Percentiles rank a stretch among this genome's conserved stretches.
Conservation (phyloP, 2,329 filamentous ascomycete species). For the Alternaria triticina region DNA sequence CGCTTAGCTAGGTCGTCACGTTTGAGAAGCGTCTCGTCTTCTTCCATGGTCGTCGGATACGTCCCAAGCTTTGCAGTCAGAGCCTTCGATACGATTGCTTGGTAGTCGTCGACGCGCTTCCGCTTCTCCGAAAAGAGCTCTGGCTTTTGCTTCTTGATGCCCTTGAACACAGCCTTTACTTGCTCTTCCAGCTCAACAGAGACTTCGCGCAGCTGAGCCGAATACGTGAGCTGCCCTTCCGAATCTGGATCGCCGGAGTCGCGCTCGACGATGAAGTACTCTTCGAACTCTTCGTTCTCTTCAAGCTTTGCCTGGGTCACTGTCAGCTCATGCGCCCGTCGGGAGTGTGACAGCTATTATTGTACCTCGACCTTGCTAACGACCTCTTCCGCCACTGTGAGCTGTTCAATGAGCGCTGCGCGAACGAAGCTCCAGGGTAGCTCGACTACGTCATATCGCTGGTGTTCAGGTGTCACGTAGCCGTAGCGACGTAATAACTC, state of each 20-base stretch:
- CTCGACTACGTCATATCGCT: constrained; percentile 28
- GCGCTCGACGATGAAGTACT: constrained; percentile 29
- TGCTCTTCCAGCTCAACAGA: constrained; percentile 27
- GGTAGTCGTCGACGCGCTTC: constrained; percentile 17
- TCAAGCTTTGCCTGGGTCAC: neutral
- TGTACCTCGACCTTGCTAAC: constrained; percentile 7
- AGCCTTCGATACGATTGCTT: constrained; percentile 8
- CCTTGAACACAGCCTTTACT: constrained; percentile 20
- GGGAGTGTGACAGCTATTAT: fast-evolving
- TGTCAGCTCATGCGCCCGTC: neutral
- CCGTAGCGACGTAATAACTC: constrained; percentile 32
- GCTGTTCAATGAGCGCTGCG: constrained; percentile 7
- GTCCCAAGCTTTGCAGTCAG: constrained; percentile 18
- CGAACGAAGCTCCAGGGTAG: constrained; percentile 21
- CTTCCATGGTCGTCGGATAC: constrained; percentile 19
- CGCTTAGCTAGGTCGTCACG: constrained; percentile 12
- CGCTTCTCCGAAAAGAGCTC: constrained; percentile 10
- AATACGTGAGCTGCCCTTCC: constrained; percentile 20
- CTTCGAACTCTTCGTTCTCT: constrained; percentile 20
- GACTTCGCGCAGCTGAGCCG: constrained; percentile 16
- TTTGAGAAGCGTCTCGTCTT: constrained; percentile 21
- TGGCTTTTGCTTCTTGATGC: constrained; percentile 17
- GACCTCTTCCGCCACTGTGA: constrained; percentile 5
- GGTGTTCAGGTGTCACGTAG: constrained; percentile 28
- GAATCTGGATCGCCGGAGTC: constrained; percentile 29